A percentile compares a stretch with the other conserved stretches of the same genome.
Evolutionary conservation across 2,329 filamentous ascomycete genomes (phyloP).

Genomic region (Aspergillus sp.): DNA sequence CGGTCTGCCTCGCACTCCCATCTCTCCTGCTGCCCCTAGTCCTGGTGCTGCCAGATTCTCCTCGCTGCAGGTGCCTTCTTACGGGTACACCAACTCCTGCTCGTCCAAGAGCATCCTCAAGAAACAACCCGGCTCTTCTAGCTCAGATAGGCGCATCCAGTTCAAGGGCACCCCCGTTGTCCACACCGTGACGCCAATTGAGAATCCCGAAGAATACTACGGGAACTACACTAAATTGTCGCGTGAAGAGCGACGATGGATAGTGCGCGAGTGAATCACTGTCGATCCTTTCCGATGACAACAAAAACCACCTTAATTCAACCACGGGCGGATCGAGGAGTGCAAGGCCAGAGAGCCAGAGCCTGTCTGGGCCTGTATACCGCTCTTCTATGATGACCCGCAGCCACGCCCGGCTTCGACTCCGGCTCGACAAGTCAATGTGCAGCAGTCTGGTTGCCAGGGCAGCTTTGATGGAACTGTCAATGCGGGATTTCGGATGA

Average conservation of each 20-base stretch:
- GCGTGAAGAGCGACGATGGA: constrained; percentile 44
- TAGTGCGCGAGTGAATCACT: constrained; percentile 28
- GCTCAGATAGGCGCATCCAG: constrained; percentile 34
- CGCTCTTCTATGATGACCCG: not conserved
- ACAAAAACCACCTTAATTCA: not conserved
- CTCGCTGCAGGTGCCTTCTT: constrained; percentile 34
- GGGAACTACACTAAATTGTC: constrained; percentile 43
- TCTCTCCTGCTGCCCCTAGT: constrained; percentile 32
- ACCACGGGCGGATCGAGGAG: not conserved
- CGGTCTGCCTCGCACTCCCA: constrained; percentile 36
- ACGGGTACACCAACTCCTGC: constrained; percentile 41
- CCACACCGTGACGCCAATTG: constrained; percentile 45
- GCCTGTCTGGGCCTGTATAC: not conserved
- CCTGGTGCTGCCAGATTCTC: constrained; percentile 38
- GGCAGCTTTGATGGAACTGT: too few species aligned
- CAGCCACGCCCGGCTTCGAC: constrained; percentile 4
- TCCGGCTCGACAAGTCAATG: too few species aligned
- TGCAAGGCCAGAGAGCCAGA: not conserved
- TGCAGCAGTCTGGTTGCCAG: too few species aligned
- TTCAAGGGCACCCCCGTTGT: constrained; percentile 42
- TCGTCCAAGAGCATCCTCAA: constrained; percentile 46
- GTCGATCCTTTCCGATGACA: not conserved
- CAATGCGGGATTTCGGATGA: not conserved
- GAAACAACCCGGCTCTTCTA: constrained; percentile 26
- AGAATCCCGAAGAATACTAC: constrained; percentile 45